phyloP scores from a whole-genome alignment of 257 asterid genomes.

The Plantago ovata region DNA sequence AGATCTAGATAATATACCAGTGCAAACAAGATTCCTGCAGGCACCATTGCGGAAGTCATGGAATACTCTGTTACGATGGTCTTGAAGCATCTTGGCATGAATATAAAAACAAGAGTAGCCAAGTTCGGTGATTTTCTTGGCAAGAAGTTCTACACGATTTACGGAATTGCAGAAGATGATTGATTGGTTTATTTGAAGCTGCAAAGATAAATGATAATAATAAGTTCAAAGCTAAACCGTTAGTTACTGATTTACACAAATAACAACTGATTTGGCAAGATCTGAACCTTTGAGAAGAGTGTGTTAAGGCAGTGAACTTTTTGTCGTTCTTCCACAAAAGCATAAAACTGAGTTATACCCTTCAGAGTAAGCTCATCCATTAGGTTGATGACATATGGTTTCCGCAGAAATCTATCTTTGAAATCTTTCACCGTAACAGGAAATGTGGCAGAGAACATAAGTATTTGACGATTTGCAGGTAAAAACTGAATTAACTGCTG shows the following conservation, averaged over 20 bases:
- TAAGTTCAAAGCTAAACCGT: neutral
- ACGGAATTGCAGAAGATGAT: slow-evolving; percentile 93
- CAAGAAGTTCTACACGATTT: slow-evolving; percentile 89
- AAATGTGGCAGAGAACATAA: slow-evolving; percentile 90
- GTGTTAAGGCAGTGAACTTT: slow-evolving; percentile 89
- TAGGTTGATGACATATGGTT: slow-evolving; percentile 76
- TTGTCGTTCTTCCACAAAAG: slow-evolving; percentile 93
- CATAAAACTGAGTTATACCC: slow-evolving; percentile 88
- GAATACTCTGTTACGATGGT: slow-evolving; percentile 88
- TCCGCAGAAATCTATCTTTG: slow-evolving; percentile 65
- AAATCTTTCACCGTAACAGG: slow-evolving; percentile 87
- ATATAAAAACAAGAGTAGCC: slow-evolving; percentile 94
- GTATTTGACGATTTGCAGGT: slow-evolving; percentile 73
- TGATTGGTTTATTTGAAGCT: slow-evolving; percentile 96
- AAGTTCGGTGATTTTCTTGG: slow-evolving; percentile 90
- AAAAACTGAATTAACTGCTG: slow-evolving; percentile 68
- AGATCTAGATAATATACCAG: slow-evolving; percentile 44
- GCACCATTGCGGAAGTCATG: slow-evolving; percentile 95
- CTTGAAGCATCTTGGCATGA: slow-evolving; percentile 96
- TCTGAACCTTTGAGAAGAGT: slow-evolving; percentile 70
- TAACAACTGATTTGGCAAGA: neutral
- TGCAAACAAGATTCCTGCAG: slow-evolving; percentile 95
- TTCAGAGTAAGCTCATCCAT: slow-evolving; percentile 95
- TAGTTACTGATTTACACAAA: neutral
- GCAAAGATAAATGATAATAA: slow-evolving; percentile 27